Evolutionary conservation across 2,329 filamentous ascomycete species (phyloP).

Genomic region (Neophaeococcomyces mojaviensis): DNA sequence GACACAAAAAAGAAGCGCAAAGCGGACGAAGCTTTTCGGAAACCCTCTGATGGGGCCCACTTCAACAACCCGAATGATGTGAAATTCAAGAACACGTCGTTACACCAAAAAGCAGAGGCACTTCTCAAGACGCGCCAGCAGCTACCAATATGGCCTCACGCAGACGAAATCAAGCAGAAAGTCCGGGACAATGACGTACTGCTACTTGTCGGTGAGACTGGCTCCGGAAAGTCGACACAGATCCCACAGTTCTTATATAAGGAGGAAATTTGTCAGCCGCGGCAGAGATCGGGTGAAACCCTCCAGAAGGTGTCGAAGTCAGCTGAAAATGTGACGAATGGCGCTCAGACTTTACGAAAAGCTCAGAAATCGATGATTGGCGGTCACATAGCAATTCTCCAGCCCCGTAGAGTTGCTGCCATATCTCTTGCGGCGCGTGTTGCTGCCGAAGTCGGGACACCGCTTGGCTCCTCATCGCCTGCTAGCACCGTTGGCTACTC

Average conservation of each 20-base stretch:
- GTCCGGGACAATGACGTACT: constrained; percentile 65
- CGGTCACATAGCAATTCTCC: constrained; percentile 84
- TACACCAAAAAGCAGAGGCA: not conserved
- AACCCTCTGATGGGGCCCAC: not conserved
- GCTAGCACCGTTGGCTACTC: constrained; percentile 75
- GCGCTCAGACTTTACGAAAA: constrained; percentile 34
- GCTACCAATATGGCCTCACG: constrained; percentile 74
- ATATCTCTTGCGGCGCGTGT: constrained; percentile 85
- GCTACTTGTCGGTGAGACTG: constrained; percentile 85
- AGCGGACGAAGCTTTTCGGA: constrained; percentile 1
- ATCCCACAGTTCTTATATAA: constrained; percentile 79
- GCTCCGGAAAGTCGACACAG: constrained; percentile 94
- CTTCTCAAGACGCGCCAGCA: constrained; percentile 51
- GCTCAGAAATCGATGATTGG: constrained; percentile 50
- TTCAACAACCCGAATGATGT: not conserved
- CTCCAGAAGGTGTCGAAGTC: constrained; percentile 21
- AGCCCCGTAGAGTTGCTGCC: constrained; percentile 87
- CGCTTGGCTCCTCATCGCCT: constrained; percentile 52
- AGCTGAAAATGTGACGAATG: constrained; percentile 19
- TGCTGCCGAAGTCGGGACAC: constrained; percentile 68
- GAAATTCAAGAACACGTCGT: not conserved
- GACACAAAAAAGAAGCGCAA: constrained; percentile 1
- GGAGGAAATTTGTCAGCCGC: constrained; percentile 69
- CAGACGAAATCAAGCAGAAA: constrained; percentile 58
- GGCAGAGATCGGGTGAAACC: constrained; percentile 35